Evolutionary conservation across 108 stramenopile species (phyloP).

Genomic region (Nannochloropsis oceanica): DNA sequence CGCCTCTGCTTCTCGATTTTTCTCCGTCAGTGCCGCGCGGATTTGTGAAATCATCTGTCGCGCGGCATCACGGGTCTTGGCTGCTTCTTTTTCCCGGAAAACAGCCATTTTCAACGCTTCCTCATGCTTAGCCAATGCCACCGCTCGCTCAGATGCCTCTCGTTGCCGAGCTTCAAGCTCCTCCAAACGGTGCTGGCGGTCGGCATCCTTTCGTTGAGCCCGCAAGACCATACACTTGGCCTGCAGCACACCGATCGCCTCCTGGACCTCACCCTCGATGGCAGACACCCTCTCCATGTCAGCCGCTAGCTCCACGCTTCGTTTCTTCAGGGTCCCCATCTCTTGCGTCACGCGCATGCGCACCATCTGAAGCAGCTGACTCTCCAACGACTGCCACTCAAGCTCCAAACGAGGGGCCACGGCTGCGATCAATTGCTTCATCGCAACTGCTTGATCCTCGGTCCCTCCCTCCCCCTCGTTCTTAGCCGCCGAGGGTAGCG

Average conservation of each 20-base stretch:
- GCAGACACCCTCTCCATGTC: not conserved
- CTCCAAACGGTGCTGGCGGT: not conserved
- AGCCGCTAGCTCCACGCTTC: not conserved
- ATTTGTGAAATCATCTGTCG: not conserved
- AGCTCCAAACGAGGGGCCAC: not conserved
- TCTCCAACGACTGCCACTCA: not conserved
- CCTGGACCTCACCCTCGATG: not conserved
- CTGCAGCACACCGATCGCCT: not conserved
- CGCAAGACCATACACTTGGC: not conserved
- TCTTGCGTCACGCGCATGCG: not conserved
- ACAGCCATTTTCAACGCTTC: not conserved
- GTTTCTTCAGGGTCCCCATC: not conserved
- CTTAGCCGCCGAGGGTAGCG: not conserved
- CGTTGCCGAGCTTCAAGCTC: not conserved
- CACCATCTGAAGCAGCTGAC: not conserved
- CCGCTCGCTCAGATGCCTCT: not conserved
- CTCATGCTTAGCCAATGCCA: not conserved
- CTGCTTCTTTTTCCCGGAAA: not conserved
- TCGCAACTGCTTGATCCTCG: not conserved
- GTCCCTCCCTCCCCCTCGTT: not conserved
- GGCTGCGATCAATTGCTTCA: not conserved
- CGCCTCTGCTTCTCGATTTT: not conserved
- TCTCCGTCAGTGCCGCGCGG: not conserved
- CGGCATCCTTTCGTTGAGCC: not conserved
- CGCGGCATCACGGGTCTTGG: not conserved